Percentiles rank a stretch among this genome's conserved stretches.
Evolutionary conservation across 192 early-diverging fungal genomes (phyloP).

Genomic region (Podochytrium sp.): DNA sequence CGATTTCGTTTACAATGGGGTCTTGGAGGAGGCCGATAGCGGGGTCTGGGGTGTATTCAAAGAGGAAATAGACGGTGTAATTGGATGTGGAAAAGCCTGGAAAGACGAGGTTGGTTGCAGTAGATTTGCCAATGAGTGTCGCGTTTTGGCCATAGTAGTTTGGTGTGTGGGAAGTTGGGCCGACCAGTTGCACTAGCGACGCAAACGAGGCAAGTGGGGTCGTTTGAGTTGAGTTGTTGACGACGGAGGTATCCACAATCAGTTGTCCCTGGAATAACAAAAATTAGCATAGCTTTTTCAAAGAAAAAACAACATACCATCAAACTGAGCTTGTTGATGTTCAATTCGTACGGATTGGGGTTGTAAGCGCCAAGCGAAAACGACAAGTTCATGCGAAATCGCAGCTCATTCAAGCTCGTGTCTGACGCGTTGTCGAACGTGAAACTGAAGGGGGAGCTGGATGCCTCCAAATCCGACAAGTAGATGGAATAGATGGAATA

Average conservation of each 20-base stretch:
- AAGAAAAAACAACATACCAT: conserved; percentile 8
- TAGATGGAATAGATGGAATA: conserved; percentile 13
- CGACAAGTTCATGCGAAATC: neutral
- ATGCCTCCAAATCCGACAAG: neutral
- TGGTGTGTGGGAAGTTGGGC: neutral
- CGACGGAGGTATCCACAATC: conserved; percentile 15
- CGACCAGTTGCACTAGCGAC: neutral
- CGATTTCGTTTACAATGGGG: conserved; percentile 32
- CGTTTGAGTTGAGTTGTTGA: conserved; percentile 14
- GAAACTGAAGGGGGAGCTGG: conserved; percentile 2
- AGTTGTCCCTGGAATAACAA: conserved; percentile 7
- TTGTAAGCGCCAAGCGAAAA: conserved; percentile 19
- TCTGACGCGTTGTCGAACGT: neutral
- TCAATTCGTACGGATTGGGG: conserved; percentile 15
- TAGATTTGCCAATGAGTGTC: conserved; percentile 24
- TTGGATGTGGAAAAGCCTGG: conserved; percentile 6
- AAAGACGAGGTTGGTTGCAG: conserved; percentile 11
- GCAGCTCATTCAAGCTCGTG: neutral
- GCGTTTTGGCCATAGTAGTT: neutral
- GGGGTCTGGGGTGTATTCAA: conserved; percentile 29
- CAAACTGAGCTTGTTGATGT: conserved; percentile 11
- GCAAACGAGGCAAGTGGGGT: neutral
- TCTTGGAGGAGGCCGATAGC: conserved; percentile 21
- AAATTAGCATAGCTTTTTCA: neutral
- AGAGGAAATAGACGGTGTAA: conserved; percentile 32